Base-by-base conservation (phyloP, 2,329 filamentous ascomycete genomes). In the Acrocalymma vagum region DNA sequence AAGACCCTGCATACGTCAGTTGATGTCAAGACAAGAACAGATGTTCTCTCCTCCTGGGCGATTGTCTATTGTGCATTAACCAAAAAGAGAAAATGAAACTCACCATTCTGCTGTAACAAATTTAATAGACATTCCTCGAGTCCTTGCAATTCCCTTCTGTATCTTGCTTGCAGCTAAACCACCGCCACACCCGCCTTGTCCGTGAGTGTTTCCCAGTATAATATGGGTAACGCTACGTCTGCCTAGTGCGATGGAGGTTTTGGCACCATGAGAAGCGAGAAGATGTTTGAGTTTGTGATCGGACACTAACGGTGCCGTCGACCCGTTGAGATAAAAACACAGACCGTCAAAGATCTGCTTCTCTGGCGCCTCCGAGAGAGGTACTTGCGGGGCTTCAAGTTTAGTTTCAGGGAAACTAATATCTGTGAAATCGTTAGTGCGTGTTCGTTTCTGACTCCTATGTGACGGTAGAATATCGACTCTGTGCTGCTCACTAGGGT, bases 251-350 rank as follows among this genome's bases (percentile, higher is more conserved):
- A 90, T 79, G 3, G 88, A 86, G 54, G 90, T 77, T 27, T 72
- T 76, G 1, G 84, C 93, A 14, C 92, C 93, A 62, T 95, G 83
- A 41, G 84, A 78, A 5, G 80, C 82, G 24, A 96, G 79, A 11
- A 95, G 69, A 39, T 85, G 84, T 75, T 94, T 95, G 42, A 96
- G 80, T 64, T 83, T 87, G 73, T 95, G 88, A 68, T 96, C 92
- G 10, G 89, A 95, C 48, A 96, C 81, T 16, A 83, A 70, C 1
- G 92, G 91, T 45, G 85, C 80, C 2, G 90, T 95, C 53, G 88
- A 92, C 46, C 91, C 91, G 69, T 96, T 96, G 69, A 96, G 81
- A 72, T 93, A 94, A 57, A 96, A 80, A 35, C 82, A 85, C 15
- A 91, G 78, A 11, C 84, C 82, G 29, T 81, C 72, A 64, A 96